phyloP scores from a whole-genome alignment of 306 rosid genomes.

The Dryas drummondii region DNA sequence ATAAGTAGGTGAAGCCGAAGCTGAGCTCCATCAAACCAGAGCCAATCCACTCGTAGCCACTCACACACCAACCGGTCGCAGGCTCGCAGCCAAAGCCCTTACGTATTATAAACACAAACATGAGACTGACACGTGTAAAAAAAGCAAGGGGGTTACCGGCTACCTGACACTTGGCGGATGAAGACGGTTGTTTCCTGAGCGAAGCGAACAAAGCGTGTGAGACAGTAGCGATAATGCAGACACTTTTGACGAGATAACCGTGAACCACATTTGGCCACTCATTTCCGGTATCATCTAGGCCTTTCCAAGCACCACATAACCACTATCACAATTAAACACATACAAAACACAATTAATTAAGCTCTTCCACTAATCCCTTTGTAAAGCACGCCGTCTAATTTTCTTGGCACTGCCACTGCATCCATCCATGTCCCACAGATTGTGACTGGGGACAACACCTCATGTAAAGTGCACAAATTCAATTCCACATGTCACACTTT shows the following conservation, averaged over 20 bases:
- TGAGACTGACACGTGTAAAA: neutral
- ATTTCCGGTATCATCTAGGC: slow-evolving; percentile 12
- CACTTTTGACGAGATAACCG: slow-evolving; percentile 2
- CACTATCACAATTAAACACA: neutral
- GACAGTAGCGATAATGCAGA: neutral
- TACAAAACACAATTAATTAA: neutral
- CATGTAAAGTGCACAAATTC: no score
- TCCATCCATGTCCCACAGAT: neutral
- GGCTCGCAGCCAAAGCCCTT: neutral
- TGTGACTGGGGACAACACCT: neutral
- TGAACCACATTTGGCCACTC: slow-evolving; percentile 19
- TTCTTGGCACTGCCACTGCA: neutral
- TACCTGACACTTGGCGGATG: neutral
- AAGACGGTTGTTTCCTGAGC: neutral
- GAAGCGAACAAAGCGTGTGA: slow-evolving; percentile 13
- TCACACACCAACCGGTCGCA: neutral
- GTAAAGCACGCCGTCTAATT: slow-evolving; percentile 10
- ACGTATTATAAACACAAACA: neutral
- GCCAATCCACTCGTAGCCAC: slow-evolving; percentile 2
- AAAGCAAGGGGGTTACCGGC: neutral
- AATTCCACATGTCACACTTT: neutral
- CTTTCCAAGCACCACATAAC: neutral
- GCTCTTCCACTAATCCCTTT: neutral
- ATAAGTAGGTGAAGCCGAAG: neutral
- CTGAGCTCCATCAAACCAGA: neutral